Conservation (phyloP, 2,329 filamentous ascomycete genomes). For the Botryotinia convoluta region DNA sequence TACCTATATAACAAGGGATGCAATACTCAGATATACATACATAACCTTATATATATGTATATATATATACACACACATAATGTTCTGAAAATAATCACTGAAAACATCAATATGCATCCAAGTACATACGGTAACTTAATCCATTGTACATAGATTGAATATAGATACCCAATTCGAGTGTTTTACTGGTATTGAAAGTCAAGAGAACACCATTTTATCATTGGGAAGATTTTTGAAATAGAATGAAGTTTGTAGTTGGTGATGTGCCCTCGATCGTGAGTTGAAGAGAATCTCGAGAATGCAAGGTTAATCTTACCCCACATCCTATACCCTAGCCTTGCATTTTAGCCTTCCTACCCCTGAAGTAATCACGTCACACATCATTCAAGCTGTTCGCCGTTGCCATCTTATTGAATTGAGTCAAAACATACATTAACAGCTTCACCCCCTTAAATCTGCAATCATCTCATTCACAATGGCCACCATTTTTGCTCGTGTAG, state of each 20-base stretch:
- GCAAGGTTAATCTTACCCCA: neutral
- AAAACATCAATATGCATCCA: neutral
- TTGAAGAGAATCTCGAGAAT: neutral
- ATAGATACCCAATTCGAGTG: neutral
- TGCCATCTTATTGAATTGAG: neutral
- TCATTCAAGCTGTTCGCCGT: no score
- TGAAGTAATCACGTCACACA: neutral
- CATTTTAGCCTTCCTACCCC: neutral
- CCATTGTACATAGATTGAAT: neutral
- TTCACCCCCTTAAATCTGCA: neutral
- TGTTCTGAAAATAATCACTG: neutral
- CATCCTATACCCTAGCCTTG: neutral
- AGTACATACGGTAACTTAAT: neutral
- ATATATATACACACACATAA: no score
- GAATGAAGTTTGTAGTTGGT: neutral
- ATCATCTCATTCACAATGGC: neutral
- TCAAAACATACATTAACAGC: neutral
- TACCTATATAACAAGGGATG: neutral
- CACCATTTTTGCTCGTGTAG: neutral
- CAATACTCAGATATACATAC: neutral
- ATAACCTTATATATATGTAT: no score
- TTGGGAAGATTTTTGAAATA: neutral
- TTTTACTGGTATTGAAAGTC: neutral
- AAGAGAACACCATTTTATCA: neutral
- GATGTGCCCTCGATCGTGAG: neutral